Evolutionary conservation across 306 rosid genomes (phyloP).

Genomic region (Dalbergia oliveri): DNA sequence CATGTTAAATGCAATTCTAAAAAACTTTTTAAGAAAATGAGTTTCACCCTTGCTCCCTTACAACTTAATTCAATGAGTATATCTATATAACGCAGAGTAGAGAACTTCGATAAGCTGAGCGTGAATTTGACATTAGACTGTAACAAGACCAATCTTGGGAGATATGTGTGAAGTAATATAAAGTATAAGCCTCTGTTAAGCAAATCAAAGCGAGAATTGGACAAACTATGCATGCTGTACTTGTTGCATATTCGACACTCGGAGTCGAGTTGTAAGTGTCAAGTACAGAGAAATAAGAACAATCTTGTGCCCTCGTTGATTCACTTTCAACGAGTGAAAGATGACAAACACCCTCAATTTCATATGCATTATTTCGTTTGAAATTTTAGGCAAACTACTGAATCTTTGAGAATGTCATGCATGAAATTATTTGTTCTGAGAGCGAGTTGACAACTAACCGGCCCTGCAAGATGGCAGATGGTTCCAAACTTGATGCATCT

Average conservation of each 20-base stretch:
- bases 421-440: slow-evolving; percentile 20
- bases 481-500: slow-evolving; percentile 48
- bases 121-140: too few species aligned
- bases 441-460: slow-evolving; percentile 49
- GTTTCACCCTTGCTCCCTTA: too few species aligned
- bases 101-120: background rate
- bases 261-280: slow-evolving; percentile 40
- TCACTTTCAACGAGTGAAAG: slow-evolving; percentile 28
- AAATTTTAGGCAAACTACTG: background rate
- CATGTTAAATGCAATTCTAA: too few species aligned
- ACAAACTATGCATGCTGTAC: background rate
- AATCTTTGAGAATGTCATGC: background rate
- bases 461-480: slow-evolving; percentile 25
- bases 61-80: background rate
- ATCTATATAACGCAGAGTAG: background rate
- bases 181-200: background rate
- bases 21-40: too few species aligned
- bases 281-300: slow-evolving; percentile 45
- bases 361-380: slow-evolving; percentile 16
- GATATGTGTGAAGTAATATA: too few species aligned
- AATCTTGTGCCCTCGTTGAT: background rate
- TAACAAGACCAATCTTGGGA: too few species aligned
- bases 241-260: background rate
- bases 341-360: slow-evolving; percentile 12
- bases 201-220: background rate